Conservation (phyloP, 352 stramenopile genomes). For the Thraustotheca clavata region DNA sequence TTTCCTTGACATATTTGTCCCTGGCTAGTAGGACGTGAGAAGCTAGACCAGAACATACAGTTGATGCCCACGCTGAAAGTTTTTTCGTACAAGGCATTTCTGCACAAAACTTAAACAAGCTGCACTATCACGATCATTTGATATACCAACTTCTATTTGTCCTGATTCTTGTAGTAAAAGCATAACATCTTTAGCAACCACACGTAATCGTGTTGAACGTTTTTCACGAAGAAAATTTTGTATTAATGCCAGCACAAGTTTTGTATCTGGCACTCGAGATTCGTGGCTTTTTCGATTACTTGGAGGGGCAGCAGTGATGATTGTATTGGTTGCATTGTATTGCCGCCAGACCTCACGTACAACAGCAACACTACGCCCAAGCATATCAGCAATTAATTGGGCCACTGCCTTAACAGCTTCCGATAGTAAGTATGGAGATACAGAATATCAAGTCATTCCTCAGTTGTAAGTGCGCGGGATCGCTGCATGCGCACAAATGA, state of each 20-base stretch:
- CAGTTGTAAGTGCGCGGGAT: neutral
- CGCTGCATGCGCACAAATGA: neutral
- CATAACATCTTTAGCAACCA: neutral
- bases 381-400: neutral
- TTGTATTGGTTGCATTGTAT: neutral
- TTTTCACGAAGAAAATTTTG: neutral
- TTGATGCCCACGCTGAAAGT: neutral
- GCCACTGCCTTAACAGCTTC: neutral
- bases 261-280: neutral
- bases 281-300: neutral
- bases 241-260: neutral
- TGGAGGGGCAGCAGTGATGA: neutral
- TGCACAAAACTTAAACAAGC: neutral
- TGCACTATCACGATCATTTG: neutral
- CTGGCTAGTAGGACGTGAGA: neutral
- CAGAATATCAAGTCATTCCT: neutral
- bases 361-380: neutral
- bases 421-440: neutral
- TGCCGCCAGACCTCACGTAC: neutral
- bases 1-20: neutral
- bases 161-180: neutral
- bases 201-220: neutral
- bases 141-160: neutral
- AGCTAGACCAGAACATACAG: neutral
- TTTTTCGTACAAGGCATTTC: neutral